phyloP scores from a whole-genome alignment of 129 eudicot species.

The Arctium lappa region DNA sequence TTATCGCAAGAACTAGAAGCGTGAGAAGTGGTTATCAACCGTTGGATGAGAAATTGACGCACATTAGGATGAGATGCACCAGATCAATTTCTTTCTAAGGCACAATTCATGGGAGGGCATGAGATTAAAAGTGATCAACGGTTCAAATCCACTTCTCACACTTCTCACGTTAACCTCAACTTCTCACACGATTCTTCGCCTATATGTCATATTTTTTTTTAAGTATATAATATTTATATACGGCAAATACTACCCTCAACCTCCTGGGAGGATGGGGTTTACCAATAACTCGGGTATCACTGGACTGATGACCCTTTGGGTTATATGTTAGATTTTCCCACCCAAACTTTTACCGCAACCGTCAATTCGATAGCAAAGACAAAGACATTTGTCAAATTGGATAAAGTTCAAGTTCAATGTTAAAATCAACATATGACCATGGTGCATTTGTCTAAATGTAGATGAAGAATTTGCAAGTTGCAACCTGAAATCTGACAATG shows the following conservation, averaged over 20 bases:
- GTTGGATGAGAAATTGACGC: no score
- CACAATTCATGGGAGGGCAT: no score
- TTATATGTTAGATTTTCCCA: neutral
- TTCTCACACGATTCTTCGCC: no score
- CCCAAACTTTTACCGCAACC: neutral
- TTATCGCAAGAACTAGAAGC: no score
- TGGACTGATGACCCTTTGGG: neutral
- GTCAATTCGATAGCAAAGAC: neutral
- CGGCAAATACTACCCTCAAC: neutral
- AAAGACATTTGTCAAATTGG: slow-evolving; percentile 4
- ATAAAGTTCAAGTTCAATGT: neutral
- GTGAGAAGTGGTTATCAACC: no score
- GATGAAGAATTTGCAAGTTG: slow-evolving; percentile 5
- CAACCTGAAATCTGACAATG: slow-evolving; percentile 31
- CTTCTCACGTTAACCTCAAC: no score
- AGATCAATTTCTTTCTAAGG: no score
- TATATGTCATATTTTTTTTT: neutral
- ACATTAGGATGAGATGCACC: no score
- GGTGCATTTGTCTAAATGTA: neutral
- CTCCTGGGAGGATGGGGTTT: neutral
- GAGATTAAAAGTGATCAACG: no score
- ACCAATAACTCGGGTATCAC: neutral
- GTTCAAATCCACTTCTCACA: no score
- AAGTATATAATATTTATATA: no score
- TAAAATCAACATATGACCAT: neutral